Percentiles rank a stretch among this genome's conserved stretches.
Conservation (phyloP, 1,284 basidiomycete species). For the Stygiomarasmius scandens region DNA sequence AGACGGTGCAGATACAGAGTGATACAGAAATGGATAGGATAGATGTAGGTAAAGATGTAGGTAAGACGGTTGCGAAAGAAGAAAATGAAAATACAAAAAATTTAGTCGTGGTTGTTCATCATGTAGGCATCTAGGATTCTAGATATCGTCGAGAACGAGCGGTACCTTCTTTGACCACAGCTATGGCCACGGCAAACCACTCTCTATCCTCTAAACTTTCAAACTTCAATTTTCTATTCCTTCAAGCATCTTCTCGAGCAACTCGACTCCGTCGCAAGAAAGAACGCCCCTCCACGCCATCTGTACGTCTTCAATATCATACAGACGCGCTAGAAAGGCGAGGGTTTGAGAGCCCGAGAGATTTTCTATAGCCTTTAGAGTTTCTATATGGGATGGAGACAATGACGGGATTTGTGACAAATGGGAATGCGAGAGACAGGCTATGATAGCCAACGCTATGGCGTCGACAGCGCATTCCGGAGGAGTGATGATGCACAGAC, state of each 20-base stretch:
- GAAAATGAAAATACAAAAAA: no score
- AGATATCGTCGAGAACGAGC: no score
- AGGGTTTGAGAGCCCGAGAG: not conserved
- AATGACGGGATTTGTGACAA: not conserved
- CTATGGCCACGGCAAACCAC: no score
- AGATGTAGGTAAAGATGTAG: no score
- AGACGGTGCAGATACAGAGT: no score
- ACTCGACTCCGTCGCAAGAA: slow-evolving; percentile 9
- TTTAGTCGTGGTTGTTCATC: no score
- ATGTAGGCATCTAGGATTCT: no score
- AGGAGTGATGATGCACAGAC: not conserved
- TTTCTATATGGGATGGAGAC: not conserved
- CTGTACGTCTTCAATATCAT: slow-evolving; percentile 3
- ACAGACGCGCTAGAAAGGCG: not conserved
- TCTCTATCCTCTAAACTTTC: no score
- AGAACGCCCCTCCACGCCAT: slow-evolving; percentile 6
- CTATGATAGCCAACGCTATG: not conserved
- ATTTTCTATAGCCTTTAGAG: not conserved
- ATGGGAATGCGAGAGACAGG: not conserved
- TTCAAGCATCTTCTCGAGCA: slow-evolving; percentile 7
- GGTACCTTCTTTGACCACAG: no score
- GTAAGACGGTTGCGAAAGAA: no score
- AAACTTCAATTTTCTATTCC: no score
- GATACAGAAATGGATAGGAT: no score
- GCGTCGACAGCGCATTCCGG: not conserved